Evolutionary conservation across 768 basidiomycete genomes (phyloP), one percentile per base, ranked within the genome.

Genomic region (Coprinellus micaceus): DNA sequence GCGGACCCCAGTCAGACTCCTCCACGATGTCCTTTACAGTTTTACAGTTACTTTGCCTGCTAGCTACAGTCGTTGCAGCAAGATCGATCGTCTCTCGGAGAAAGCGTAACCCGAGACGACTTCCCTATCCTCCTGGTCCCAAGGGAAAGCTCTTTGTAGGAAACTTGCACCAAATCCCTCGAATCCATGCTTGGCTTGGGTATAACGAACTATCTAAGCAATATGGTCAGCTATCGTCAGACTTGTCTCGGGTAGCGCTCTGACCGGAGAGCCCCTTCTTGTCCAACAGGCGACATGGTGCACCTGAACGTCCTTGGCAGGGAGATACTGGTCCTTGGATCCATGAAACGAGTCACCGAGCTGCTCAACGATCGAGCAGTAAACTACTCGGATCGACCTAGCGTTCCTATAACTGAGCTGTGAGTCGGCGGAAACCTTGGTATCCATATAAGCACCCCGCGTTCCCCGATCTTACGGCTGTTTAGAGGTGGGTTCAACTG

Each of bases 201-300:
- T 67, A 61, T 36, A 52, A 61, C 36, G 24, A 61, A 39, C 65
- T 61, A 60, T 58, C 43, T 21, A 66, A 63, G 56, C 53, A 41
- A 43, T 64, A 66, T 52, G 60, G 66, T 65, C 25, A 17, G 58
- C n/a, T n/a, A n/a, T n/a, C 60, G 7, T 51, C 45, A 19, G 58
- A 61, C 9, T 25, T 9, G 36, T 37, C 36, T 17, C 36, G 36
- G 9, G 36, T 17, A 9, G 9, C 17, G 36, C 36, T 37, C 36
- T 17, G 9, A 37, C 36, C 17, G 36, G 17, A 9, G 9, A 17
- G 17, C 36, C 36, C 9, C 9, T 37, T 9, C 17, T 17, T 37
- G 36, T 17, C 9, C 17, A 37, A 37, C 17, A 37, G 36, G 36
- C 17, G 36, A 37, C 17, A 43, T 43, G 40, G n/a, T 19, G 10